Base-by-base conservation (phyloP, 345 rosid genomes). In the Camelina laxa region DNA sequence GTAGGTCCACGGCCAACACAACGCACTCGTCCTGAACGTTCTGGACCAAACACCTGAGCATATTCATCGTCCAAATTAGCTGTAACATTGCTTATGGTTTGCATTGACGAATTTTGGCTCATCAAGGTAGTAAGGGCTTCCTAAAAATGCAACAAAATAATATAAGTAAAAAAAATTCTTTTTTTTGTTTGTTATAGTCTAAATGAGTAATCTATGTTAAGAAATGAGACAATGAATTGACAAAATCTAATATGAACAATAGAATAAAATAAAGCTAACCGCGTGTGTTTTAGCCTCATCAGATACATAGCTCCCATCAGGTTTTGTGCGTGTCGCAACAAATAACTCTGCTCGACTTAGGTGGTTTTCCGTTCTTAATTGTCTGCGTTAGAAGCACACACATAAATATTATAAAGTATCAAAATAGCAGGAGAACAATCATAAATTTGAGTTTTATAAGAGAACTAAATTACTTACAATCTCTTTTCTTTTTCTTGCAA, bases 261-360 rank as follows among this genome's bases (percentile, higher is more conserved):
- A 12, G 3, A 5, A 4, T 16, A 9, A 2, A 36, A 6, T 5
- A 2, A 60, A 60, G 19, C 31, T 41, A 15, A 22, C 31, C 31
- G 41, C 42, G 0, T 24, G 27, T 24, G 27, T 24, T 24, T 24
- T 24, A 3, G 27, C 27, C 27, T 24, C 0, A 24, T 24, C 27
- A 24, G 27, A 24, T 24, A 24, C 27, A 24, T 24, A 24, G 4
- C 27, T 24, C 6, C 50, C 75, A 49, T 71, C 49, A 15, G 19
- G 3, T 49, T 60, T 48, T 0, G 0, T 60, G 4, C 41, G 50
- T 36, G 14, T 35, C 14, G 6, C 48, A 1, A 60, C 48, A 13
- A 60, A 70, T 7, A 70, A 58, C 1, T 70, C 58, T 1, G 13
- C 74, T 20, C 47, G 35, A 36, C 16, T 6, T 30, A n/a, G 24